Evolutionary conservation across 2,329 filamentous ascomycete genomes (phyloP).

Genomic region (Arachnopeziza araneosa): DNA sequence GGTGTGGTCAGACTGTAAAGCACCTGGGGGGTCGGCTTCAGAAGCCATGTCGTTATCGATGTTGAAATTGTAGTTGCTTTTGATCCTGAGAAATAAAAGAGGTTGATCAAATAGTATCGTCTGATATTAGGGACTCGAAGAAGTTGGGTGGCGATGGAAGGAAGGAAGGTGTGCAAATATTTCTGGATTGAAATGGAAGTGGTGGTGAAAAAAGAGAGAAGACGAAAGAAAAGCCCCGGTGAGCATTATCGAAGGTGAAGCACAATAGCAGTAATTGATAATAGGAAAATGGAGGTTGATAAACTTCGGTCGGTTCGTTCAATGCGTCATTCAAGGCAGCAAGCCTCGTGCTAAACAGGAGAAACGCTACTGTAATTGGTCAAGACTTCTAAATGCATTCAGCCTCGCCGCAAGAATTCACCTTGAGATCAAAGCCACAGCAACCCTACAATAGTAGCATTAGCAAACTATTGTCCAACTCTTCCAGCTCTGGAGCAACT

Average conservation of each 20-base stretch:
- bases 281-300: neutral
- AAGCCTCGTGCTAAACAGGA: neutral
- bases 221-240: neutral
- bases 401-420: neutral
- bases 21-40: neutral
- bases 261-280: neutral
- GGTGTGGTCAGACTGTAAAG: neutral
- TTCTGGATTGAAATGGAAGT: neutral
- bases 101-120: neutral
- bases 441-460: too few relatives aligned
- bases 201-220: neutral
- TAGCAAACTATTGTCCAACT: too few relatives aligned
- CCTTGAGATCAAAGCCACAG: too few relatives aligned
- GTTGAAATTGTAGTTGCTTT: neutral
- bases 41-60: neutral
- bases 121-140: neutral
- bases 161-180: neutral
- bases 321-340: neutral
- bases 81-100: too few relatives aligned
- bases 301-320: neutral
- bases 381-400: neutral
- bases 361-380: neutral
- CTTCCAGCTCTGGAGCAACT: too few relatives aligned
- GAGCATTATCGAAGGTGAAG: neutral
- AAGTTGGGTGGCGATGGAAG: neutral